Evolutionary conservation across 1,139 yeast species (phyloP).

Genomic region (Meyerozyma carpophila): DNA sequence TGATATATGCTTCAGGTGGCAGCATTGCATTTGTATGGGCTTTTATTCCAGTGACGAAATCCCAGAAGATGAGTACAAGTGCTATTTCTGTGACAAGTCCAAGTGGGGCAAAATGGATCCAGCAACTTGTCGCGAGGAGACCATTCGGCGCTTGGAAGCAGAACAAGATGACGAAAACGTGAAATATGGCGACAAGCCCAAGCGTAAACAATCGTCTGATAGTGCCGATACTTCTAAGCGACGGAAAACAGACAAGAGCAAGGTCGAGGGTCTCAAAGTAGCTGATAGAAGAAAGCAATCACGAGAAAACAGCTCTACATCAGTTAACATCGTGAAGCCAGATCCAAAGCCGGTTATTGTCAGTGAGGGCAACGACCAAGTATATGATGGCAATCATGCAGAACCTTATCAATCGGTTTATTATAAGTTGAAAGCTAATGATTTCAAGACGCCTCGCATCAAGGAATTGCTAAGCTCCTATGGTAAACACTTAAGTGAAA

Average conservation of each 20-base stretch:
- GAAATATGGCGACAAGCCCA: constrained; percentile 4
- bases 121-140: constrained; percentile 27
- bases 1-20: constrained; percentile 90
- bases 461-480: constrained; percentile 18
- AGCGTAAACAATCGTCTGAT: background rate
- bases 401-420: constrained; percentile 50
- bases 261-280: background rate
- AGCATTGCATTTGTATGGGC: constrained; percentile 86
- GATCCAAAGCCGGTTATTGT: constrained; percentile 8
- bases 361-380: constrained; percentile 33
- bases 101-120: constrained; percentile 50
- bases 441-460: constrained; percentile 38
- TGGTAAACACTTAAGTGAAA: constrained; percentile 16
- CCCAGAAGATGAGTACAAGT: constrained; percentile 73
- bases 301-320: background rate
- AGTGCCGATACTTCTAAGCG: background rate
- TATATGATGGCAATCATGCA: constrained; percentile 37
- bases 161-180: constrained; percentile 14
- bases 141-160: constrained; percentile 31
- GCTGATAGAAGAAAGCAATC: background rate
- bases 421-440: constrained; percentile 42
- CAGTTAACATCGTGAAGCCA: background rate
- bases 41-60: constrained; percentile 66
- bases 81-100: constrained; percentile 68
- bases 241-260: background rate